Conservation (phyloP, 441 rosid species). For the Manihot esculenta region DNA sequence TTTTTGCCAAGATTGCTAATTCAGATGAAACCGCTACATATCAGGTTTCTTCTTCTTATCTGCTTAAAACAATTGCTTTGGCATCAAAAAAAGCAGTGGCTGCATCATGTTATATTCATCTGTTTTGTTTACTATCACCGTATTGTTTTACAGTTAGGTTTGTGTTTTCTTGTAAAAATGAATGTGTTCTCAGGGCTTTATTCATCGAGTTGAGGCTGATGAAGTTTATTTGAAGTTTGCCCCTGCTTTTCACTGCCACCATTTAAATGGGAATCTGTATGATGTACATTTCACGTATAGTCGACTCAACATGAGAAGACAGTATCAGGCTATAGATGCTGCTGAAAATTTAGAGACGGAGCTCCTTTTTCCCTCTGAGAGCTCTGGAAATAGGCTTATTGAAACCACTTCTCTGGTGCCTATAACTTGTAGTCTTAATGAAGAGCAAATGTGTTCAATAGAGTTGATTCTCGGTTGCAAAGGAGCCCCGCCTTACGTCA, state of each 20-base stretch:
- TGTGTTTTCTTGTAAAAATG: neutral
- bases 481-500: constrained; percentile 63
- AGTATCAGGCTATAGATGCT: constrained; percentile 58
- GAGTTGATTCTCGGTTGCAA: constrained; percentile 53
- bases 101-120: constrained; percentile 3
- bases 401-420: constrained; percentile 34
- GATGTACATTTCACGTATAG: constrained; percentile 41
- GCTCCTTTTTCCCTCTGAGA: constrained; percentile 49
- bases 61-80: neutral
- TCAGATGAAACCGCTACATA: constrained; percentile 16
- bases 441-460: constrained; percentile 52
- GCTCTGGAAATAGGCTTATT: constrained; percentile 24
- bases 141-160: constrained; percentile 11
- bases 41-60: constrained; percentile 32
- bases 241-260: constrained; percentile 34
- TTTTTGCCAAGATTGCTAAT: constrained; percentile 38
- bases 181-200: constrained; percentile 45
- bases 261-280: constrained; percentile 35
- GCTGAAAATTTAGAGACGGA: constrained; percentile 36
- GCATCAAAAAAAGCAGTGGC: constrained; percentile 6
- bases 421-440: constrained; percentile 38
- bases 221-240: constrained; percentile 50
- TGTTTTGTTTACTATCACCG: neutral
- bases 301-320: constrained; percentile 49
- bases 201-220: constrained; percentile 57